A percentile compares a stretch with the other conserved stretches of the same genome.
These are phyloP conservation scores for Penicillium sp. DNA, from an alignment of 2,329 filamentous ascomycete species.

Conservation along the genomic window DNA sequence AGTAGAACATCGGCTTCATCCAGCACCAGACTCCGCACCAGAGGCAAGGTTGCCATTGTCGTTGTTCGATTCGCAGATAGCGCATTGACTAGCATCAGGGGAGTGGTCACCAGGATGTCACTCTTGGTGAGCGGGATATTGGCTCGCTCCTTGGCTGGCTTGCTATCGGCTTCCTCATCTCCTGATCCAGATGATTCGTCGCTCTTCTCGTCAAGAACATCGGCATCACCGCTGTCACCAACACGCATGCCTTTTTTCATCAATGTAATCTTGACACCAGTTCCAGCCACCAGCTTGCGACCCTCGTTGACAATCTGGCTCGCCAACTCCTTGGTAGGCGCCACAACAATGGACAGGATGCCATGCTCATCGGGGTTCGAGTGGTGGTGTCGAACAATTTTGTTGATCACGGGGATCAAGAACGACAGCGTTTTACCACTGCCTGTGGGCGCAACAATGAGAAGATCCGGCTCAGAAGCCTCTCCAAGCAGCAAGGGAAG, in stretches of 20 bases:
- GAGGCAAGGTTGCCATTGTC: conserved; percentile 58
- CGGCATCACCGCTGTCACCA: conserved; percentile 41
- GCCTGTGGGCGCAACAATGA: conserved; percentile 90
- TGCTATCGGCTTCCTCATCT: conserved; percentile 29
- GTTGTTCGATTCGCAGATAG: conserved; percentile 54
- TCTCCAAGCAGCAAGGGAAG: conserved; percentile 72
- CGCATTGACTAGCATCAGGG: conserved; percentile 74
- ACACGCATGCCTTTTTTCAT: conserved; percentile 85
- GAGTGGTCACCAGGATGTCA: conserved; percentile 79
- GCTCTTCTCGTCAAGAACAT: conserved; percentile 42
- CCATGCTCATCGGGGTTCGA: conserved; percentile 58
- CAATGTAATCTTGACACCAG: conserved; percentile 74
- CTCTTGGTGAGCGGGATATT: conserved; percentile 64
- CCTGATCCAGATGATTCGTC: conserved; percentile 42
- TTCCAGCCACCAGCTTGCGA: conserved; percentile 74
- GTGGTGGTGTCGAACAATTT: conserved; percentile 59
- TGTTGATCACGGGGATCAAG: conserved; percentile 80
- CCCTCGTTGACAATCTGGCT: conserved; percentile 82
- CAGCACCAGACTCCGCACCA: conserved; percentile 73
- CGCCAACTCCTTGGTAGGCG: conserved; percentile 78
- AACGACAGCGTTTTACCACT: conserved; percentile 97
- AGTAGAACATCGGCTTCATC: conserved; percentile 96
- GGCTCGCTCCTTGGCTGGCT: conserved; percentile 27
- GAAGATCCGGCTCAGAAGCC: conserved; percentile 64
- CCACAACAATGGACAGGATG: conserved; percentile 70